Base-by-base conservation (phyloP, 345 rosid species). In the Erodium maritimum region DNA sequence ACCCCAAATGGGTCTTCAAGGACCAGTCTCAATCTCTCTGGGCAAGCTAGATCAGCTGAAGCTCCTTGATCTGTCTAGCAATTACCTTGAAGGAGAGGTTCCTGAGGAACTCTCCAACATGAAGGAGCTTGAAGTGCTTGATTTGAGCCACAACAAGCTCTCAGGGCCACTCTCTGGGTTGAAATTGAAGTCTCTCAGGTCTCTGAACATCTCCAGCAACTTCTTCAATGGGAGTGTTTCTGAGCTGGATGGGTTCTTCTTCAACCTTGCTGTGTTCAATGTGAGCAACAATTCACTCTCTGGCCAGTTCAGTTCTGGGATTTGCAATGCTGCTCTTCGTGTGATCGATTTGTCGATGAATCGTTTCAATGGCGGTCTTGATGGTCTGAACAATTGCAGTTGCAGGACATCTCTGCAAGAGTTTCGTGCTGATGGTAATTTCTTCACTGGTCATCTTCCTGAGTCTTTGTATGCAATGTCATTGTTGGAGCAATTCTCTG, bases 301-400 rank as follows among this genome's bases (percentile, higher is more conserved):
- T 1, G 91, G 96, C 19, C 66, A 23, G 71, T 53, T 81, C 51
- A 56, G 70, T 79, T 71, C 79, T 33, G 63, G 54, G 57, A 61
- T 81, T 18, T 91, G 96, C 77, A 70, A 79, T 21, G 37, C 33
- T 34, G 75, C 66, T 69, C 65, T 82, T 69, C 85, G 53, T 64
- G 69, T 76, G 71, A 81, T 91, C 64, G 97, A 91, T 76, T 67
- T 86, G 13, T 91, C 97, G 0, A 66, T 66, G 82, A 91, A 91
- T 50, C 78, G 33, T 68, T 73, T 91, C 9, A 71, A 52, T 21
- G 97, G 96, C 52, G 73, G 58, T 58, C 81, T 86, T 16, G 83
- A 76, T 60, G 80, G 77, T 55, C 69, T 88, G 59, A 56, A 64
- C 48, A 78, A 77, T 25, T 91, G 95, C 63, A 80, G 82, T 67